Base-by-base conservation (phyloP, 345 rosid species). In the Syzygium aqueum region DNA sequence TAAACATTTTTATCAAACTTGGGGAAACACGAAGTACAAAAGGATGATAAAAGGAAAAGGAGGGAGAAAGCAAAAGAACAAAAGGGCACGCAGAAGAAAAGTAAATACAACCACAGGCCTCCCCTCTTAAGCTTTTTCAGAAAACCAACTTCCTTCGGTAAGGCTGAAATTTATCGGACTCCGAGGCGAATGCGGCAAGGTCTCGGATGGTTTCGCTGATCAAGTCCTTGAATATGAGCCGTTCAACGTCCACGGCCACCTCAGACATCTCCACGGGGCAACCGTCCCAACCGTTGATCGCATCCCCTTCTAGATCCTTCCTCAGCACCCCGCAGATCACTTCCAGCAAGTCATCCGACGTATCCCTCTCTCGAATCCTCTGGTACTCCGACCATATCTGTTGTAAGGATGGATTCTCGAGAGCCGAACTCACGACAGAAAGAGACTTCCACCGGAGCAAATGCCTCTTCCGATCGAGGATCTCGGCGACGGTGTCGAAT, bases 221-320 rank as follows among this genome's bases (percentile, higher is more conserved):
- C 87, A 97, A 89, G 88, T 97, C 98, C 93, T 95, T 96, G 89
- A 95, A 96, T 43, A 97, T 87, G 46, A 95, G 91, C 85, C 99
- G 90, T 87, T 97, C 99, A 8, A 96, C 90, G 85, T 95, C 95
- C 23, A 97, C 92, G 63, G 94, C 97, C 0, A 94, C 89, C 85
- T 97, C 98, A 2, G 99, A 95, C 93, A 92, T 87, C 93, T 96
- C 98, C 49, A 91, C 78, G 12, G 93, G 94, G 87, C 91, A 90
- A 40, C 94, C 94, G 40, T 87, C 94, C 99, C 99, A 95, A 50
- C 93, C 93, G 53, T 87, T 89, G 16, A 89, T 22, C 11, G 92
- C 89, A 84, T 96, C 98, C 84, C 93, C 93, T 2, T 94, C 93
- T 2, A 97, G 92, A 90, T 97, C 99, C 91, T 92, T 97, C 88